Percentiles rank a stretch among this genome's conserved stretches.
phyloP scores from a whole-genome alignment of 1,284 basidiomycete genomes.

The Ustilago sp. region DNA sequence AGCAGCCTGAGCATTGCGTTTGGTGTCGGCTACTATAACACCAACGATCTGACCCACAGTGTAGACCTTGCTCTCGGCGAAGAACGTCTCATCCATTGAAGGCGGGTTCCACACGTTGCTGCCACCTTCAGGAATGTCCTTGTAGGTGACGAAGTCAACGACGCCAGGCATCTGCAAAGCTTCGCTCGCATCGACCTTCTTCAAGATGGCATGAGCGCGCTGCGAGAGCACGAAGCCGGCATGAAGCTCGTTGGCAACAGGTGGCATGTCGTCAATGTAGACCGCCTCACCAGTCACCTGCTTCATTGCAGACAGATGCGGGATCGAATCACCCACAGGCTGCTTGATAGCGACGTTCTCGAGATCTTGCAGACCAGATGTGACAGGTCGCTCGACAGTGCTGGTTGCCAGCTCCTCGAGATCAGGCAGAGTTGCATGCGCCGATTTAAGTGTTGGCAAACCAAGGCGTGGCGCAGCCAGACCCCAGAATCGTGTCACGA shows the following conservation, averaged over 20 bases:
- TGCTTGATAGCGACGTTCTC: conserved; percentile 58
- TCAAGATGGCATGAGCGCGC: conserved; percentile 68
- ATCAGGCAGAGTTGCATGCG: conserved; percentile 25
- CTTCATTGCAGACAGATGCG: conserved; percentile 69
- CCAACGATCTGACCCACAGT: conserved; percentile 69
- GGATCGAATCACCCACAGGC: conserved; percentile 60
- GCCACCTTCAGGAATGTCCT: conserved; percentile 65
- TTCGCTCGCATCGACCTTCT: conserved; percentile 61
- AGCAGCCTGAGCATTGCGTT: conserved; percentile 68
- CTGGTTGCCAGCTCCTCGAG: conserved; percentile 52
- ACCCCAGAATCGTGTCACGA: conserved; percentile 69
- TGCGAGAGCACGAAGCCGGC: conserved; percentile 68
- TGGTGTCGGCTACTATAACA: conserved; percentile 67
- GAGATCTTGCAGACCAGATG: conserved; percentile 53
- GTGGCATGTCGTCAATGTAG: conserved; percentile 69
- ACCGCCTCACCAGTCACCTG: conserved; percentile 70
- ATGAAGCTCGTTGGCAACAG: conserved; percentile 65
- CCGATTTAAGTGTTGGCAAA: conserved; percentile 18
- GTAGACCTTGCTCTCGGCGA: conserved; percentile 67
- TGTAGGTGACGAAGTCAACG: conserved; percentile 62
- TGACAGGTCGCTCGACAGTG: conserved; percentile 47
- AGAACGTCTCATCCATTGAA: conserved; percentile 69
- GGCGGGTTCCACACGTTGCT: conserved; percentile 69
- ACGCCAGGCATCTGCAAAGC: conserved; percentile 69
- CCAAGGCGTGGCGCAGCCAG: conserved; percentile 54